Conservation (phyloP, 1,284 basidiomycete species). For the Agaricales sp. region DNA sequence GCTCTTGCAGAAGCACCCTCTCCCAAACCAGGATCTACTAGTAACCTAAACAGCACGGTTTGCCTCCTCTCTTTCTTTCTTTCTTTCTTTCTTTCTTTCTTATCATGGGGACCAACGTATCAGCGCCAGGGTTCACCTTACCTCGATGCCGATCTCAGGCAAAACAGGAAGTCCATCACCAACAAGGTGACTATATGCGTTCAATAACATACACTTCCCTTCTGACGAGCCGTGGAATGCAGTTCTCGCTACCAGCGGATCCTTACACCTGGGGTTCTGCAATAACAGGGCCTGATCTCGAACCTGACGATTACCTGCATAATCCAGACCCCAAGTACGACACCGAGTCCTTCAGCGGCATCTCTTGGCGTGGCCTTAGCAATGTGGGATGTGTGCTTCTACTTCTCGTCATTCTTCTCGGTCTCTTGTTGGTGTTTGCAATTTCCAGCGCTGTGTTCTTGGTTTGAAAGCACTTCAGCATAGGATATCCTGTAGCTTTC, state of each 20-base stretch:
- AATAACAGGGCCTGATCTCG: conserved; percentile 43
- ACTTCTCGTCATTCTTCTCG: conserved; percentile 48
- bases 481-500: conserved; percentile 73
- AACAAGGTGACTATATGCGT: conserved; percentile 30
- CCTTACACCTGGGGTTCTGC: conserved; percentile 59
- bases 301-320: conserved; percentile 65
- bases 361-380: conserved; percentile 53
- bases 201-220: not conserved
- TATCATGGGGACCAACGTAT: too few species aligned
- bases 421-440: conserved; percentile 54
- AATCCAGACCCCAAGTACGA: conserved; percentile 69
- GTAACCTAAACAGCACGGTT: too few species aligned
- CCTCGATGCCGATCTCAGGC: too few species aligned
- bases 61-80: too few species aligned
- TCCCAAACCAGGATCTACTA: too few species aligned
- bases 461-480: conserved; percentile 29
- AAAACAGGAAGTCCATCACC: conserved; percentile 28
- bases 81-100: too few species aligned
- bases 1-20: too few species aligned
- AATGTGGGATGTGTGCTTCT: conserved; percentile 73
- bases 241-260: conserved; percentile 69
- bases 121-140: not conserved
- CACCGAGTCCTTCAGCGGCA: conserved; percentile 44
- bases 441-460: conserved; percentile 2
- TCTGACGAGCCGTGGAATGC: conserved; percentile 1